Evolutionary conservation across 2,329 filamentous ascomycete genomes (phyloP), one percentile per base, ranked within the genome.

Genomic region (Hypoxylon sp.): DNA sequence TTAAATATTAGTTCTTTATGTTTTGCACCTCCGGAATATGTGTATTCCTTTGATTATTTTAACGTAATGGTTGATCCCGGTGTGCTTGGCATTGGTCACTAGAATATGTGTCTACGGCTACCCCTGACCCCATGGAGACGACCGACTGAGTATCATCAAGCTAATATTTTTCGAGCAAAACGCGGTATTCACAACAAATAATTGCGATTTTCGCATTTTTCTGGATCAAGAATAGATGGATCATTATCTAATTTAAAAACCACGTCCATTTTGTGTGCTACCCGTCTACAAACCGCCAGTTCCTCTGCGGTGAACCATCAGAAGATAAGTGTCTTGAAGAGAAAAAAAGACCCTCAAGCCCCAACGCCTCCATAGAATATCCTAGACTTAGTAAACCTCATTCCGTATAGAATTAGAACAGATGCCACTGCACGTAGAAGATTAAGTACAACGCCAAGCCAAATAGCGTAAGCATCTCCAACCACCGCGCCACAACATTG

Each of bases 401-500:
- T 42, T 6, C 17, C 8, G 6, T 6, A 42, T 7, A 8, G 20
- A 7, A 17, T n/a, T 61, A 71, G 22, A 73, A 71, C 53, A 68
- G 30, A 10, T 66, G 56, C 60, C 66, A 68, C 44, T 76, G 75
- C 7, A 76, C 72, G 60, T 76, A 72, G 55, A 76, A 76, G 35
- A 75, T 57, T 58, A 76, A 54, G 35, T 73, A 76, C 14, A 75
- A 30, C 11, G 78, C 78, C 22, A 81, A 76, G 22, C 82, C 73
- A 48, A 76, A 75, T 25, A 77, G 25, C 14, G 69, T 44, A 2
- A 73, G 14, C 2, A 75, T 64, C 58, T 75, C 74, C 35, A 75
- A 51, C 8, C 49, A 31, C 35, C 70, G 66, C 7, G 63, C 59
- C 20, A 79, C 76, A 17, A 85, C 82, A 67, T 85, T 85, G 68